phyloP scores from a whole-genome alignment of 768 basidiomycete species.

The Lactarius tabidus region DNA sequence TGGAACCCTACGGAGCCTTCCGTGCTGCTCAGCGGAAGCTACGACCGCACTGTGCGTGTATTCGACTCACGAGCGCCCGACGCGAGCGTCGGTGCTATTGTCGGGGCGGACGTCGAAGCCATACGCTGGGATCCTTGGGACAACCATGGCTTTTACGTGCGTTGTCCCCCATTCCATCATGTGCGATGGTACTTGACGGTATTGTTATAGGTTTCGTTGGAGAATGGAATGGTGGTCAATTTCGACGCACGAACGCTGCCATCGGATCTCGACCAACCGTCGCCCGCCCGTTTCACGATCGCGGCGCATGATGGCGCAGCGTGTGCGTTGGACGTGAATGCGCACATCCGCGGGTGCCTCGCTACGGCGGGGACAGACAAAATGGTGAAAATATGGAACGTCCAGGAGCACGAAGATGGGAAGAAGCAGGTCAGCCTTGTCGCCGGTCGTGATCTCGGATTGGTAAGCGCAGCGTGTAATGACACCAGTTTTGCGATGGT shows the following conservation, averaged over 20 bases:
- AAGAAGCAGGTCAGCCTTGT: constrained; percentile 80
- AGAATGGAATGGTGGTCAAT: constrained; percentile 90
- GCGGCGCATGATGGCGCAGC: constrained; percentile 91
- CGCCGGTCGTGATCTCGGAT: constrained; percentile 82
- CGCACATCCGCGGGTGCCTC: constrained; percentile 84
- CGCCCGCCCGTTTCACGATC: constrained; percentile 79
- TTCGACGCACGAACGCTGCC: constrained; percentile 87
- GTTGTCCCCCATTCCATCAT: no score
- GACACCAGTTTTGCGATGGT: neutral
- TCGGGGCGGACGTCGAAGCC: constrained; percentile 92
- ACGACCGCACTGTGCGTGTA: constrained; percentile 90
- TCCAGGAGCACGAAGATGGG: constrained; percentile 56
- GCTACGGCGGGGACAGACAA: constrained; percentile 95
- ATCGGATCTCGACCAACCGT: constrained; percentile 56
- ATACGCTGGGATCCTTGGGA: constrained; percentile 97
- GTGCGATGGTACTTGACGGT: no score
- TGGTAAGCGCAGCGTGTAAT: constrained; percentile 50
- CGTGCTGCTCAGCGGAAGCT: constrained; percentile 88
- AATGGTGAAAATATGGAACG: constrained; percentile 94
- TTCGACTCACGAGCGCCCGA: constrained; percentile 88
- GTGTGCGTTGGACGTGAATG: constrained; percentile 86
- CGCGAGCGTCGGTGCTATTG: constrained; percentile 74
- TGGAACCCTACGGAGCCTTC: constrained; percentile 91
- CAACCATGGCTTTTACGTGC: constrained; percentile 46
- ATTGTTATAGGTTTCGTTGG: constrained; percentile 71